Base-by-base conservation (phyloP, 208 protist genomes). In the Wallacemonas rigidus region DNA sequence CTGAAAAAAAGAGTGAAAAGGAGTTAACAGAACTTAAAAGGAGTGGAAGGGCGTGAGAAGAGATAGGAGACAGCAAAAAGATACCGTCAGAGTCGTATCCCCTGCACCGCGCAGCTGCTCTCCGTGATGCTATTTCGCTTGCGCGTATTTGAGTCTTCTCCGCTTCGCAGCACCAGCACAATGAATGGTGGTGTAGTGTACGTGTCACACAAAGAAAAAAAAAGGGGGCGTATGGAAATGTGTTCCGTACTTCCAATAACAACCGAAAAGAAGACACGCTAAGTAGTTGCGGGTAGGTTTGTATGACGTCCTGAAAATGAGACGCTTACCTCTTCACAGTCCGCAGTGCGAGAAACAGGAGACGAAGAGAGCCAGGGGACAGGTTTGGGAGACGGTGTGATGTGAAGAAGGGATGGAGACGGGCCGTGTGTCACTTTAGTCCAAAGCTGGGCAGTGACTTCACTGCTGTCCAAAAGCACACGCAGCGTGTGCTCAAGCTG, bases 21-120 rank as follows among this genome's bases (percentile, higher is more conserved):
- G 36, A 40, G 40, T 15, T n/a, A 68, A 39, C 26, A 26, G 26
- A 26, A 26, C 26, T 26, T 26, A 26, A 26, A 26, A 26, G 26
- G 26, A 26, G 26, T 26, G 26, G 0, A 0, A 26, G 26, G 26
- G 0, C 26, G 26, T 26, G 44, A 50, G 61, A 17, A 53, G 12
- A 68, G 56, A 47, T 51, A 60, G 7, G 50, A 12, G 67, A 74
- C 8, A 67, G n/a, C 6, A 58, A 58, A 58, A 58, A 58, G 26
- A 26, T 26, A 26, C 26, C 26, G 26, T 26, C 26, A 26, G 26
- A 26, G 26, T 26, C 26, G 26, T 26, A 26, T 26, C 26, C 26
- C 26, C 26, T 26, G 26, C 26, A 26, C 26, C 26, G 26, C 26
- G 26, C 26, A 26, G 26, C 26, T 26, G 26, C 26, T 26, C 26